phyloP scores from a whole-genome alignment of 2,329 filamentous ascomycete species.

The Tothia fuscella region DNA sequence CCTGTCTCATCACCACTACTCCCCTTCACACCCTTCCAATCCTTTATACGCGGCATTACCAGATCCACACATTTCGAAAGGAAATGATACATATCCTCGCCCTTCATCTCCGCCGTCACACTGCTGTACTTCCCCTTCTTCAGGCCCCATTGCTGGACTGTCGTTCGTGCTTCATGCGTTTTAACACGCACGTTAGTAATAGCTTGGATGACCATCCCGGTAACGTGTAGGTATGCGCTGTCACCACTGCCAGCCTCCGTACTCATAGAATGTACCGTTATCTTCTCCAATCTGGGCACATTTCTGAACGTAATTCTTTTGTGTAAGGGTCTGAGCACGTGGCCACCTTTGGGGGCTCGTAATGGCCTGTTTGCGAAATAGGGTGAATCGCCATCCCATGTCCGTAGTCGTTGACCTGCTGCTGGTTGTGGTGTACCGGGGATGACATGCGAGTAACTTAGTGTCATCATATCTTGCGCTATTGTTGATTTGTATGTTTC shows the following conservation, averaged over 20 bases:
- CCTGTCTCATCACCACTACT: conserved; percentile 76
- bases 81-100: conserved; percentile 80
- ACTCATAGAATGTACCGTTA: conserved; percentile 71
- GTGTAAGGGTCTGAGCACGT: conserved; percentile 57
- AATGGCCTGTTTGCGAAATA: conserved; percentile 88
- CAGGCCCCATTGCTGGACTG: conserved; percentile 65
- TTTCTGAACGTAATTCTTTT: conserved; percentile 64
- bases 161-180: conserved; percentile 56
- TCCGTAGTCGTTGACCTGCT: conserved; percentile 56
- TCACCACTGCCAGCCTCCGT: conserved; percentile 55
- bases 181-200: conserved; percentile 67
- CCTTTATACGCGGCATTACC: conserved; percentile 90
- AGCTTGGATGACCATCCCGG: conserved; percentile 71
- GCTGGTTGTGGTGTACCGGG: conserved; percentile 55
- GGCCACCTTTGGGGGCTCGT: conserved; percentile 70
- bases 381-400: conserved; percentile 82
- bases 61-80: conserved; percentile 81
- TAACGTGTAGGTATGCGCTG: conserved; percentile 66
- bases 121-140: conserved; percentile 58
- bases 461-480: conserved; percentile 74
- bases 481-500: conserved; percentile 85
- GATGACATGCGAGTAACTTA: conserved; percentile 76
- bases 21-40: conserved; percentile 73
- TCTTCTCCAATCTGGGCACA: conserved; percentile 66
- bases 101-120: conserved; percentile 64